A percentile compares a stretch with the other conserved stretches of the same genome.
Evolutionary conservation across 1,284 basidiomycete species (phyloP).

Genomic region (Fomitopsis betulina): DNA sequence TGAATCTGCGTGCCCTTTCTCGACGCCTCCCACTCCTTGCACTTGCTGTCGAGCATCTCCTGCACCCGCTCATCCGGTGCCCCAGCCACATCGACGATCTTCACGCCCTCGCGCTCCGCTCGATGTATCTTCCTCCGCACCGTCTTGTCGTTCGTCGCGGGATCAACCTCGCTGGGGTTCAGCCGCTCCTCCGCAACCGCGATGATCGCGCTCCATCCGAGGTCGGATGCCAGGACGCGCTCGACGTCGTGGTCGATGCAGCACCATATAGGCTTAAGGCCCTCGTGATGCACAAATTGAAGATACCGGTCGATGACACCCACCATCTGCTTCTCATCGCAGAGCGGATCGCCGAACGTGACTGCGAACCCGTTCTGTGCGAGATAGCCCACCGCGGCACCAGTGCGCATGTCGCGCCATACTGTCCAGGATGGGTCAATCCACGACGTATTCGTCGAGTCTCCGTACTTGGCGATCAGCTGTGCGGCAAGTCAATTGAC

Average conservation of each 20-base stretch:
- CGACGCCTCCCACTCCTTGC: conserved; percentile 41
- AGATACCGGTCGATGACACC: conserved; percentile 40
- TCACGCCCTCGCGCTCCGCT: conserved; percentile 44
- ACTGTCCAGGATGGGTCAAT: conserved; percentile 50
- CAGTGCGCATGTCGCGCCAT: conserved; percentile 43
- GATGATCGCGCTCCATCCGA: conserved; percentile 46
- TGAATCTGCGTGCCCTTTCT: conserved; percentile 52
- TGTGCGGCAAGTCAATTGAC: conserved; percentile 11
- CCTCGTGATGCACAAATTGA: conserved; percentile 30
- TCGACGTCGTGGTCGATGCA: conserved; percentile 42
- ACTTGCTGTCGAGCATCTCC: conserved; percentile 35
- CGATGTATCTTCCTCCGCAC: conserved; percentile 43
- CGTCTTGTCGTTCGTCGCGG: conserved; percentile 37
- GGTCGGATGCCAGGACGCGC: conserved; percentile 39
- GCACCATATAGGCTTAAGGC: conserved; percentile 49
- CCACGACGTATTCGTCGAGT: conserved; percentile 52
- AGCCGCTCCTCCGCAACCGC: conserved; percentile 50
- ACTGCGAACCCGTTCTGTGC: conserved; percentile 33
- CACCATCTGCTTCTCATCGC: conserved; percentile 36
- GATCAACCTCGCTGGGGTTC: conserved; percentile 37
- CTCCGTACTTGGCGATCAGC: conserved; percentile 51
- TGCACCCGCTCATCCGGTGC: conserved; percentile 37
- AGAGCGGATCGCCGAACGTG: conserved; percentile 47
- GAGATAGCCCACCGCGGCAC: conserved; percentile 46
- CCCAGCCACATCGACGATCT: conserved; percentile 33